These are phyloP conservation scores for Westerdykella sp. DNA, from an alignment of 2,329 filamentous ascomycete species.

Conservation along the genomic window DNA sequence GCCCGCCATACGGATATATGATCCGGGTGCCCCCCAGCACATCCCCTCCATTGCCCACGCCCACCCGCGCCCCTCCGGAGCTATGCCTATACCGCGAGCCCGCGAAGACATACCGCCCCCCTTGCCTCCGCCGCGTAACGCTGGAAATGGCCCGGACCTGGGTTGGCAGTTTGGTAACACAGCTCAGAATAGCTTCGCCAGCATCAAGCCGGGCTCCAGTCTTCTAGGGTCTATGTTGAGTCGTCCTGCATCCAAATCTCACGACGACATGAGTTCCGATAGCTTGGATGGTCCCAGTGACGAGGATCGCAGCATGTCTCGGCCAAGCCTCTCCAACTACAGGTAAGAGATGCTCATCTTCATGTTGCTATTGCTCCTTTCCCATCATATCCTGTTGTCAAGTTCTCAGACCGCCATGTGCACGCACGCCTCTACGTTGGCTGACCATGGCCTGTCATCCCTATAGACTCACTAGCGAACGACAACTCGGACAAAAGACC, in stretches of 20 bases:
- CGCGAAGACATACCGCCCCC: conserved; percentile 54
- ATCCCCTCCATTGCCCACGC: conserved; percentile 26
- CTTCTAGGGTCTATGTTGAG: conserved; percentile 31
- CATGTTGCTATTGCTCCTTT: conserved; percentile 1
- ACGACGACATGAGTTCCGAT: conserved; percentile 34
- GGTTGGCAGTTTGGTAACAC: conserved; percentile 60
- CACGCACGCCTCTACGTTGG: not conserved
- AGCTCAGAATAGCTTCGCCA: conserved; percentile 44
- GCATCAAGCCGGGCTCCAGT: conserved; percentile 45
- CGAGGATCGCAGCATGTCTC: conserved; percentile 32
- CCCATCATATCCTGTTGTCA: not conserved
- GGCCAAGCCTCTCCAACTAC: conserved; percentile 38
- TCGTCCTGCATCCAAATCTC: conserved; percentile 35
- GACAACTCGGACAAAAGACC: conserved; percentile 52
- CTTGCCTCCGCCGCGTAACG: conserved; percentile 56
- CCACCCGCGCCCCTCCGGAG: conserved; percentile 38
- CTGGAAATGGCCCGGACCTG: conserved; percentile 55
- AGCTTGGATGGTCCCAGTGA: conserved; percentile 29
- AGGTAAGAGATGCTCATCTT: conserved; percentile 30
- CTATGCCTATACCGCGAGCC: conserved; percentile 58
- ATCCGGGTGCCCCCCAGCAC: conserved; percentile 30
- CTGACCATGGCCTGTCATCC: not conserved
- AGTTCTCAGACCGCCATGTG: too few species aligned
- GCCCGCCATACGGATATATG: conserved; percentile 40
- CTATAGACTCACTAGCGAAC: conserved; percentile 53